A percentile compares a stretch with the other conserved stretches of the same genome.
phyloP scores from a whole-genome alignment of 2,329 filamentous ascomycete genomes.

The Dothideomycetes sp. region DNA sequence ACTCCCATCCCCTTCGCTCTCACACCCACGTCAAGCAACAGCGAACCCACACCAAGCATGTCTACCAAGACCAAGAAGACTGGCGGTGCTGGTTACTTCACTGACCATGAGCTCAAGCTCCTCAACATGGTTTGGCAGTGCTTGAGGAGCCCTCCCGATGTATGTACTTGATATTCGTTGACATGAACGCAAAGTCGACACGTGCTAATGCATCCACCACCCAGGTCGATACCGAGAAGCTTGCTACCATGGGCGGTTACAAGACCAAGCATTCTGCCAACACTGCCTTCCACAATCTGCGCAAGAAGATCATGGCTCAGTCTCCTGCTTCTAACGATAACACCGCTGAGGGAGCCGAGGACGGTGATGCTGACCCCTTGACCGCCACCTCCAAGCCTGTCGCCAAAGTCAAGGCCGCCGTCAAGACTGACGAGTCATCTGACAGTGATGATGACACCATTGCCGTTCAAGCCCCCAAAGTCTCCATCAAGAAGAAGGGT shows the following conservation, averaged over 20 bases:
- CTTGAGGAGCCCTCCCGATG: too few relatives aligned
- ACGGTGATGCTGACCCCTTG: background rate
- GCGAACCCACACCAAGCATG: too few relatives aligned
- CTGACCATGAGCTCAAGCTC: too few relatives aligned
- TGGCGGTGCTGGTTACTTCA: too few relatives aligned
- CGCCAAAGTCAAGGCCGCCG: background rate
- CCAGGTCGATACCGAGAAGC: conserved; percentile 19
- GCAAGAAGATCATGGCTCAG: conserved; percentile 72
- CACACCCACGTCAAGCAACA: too few relatives aligned
- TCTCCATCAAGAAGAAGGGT: conserved; percentile 3
- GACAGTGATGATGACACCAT: background rate
- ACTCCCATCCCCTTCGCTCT: too few relatives aligned
- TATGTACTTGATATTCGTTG: too few relatives aligned
- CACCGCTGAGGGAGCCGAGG: background rate
- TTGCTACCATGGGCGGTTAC: conserved; percentile 16
- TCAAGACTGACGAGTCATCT: background rate
- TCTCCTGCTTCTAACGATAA: conserved; percentile 49
- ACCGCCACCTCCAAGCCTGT: background rate
- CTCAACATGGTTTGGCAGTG: too few relatives aligned
- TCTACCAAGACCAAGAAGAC: too few relatives aligned
- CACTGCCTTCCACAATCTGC: conserved; percentile 44
- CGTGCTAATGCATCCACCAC: too few relatives aligned
- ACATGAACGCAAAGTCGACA: too few relatives aligned
- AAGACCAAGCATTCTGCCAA: conserved; percentile 18
- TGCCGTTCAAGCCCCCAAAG: background rate